Conservation (phyloP, 345 rosid species). For the Ricinus communis region DNA sequence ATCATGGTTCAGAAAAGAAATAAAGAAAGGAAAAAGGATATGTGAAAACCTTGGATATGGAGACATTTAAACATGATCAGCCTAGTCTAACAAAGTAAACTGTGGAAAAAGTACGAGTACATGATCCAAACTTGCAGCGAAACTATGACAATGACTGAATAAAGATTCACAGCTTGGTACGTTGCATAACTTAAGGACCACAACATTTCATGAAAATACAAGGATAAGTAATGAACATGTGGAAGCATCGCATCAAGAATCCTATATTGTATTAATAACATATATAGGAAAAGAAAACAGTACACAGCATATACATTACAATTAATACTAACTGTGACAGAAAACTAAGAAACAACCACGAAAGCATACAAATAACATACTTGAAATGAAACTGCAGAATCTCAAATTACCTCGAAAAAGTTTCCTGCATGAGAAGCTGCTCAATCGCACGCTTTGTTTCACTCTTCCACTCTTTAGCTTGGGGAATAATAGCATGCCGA, state of each 20-base stretch:
- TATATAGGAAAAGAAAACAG: background rate
- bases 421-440: constrained; percentile 71
- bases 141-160: no score
- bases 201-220: no score
- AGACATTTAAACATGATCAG: background rate
- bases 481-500: constrained; percentile 14
- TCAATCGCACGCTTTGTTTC: constrained; percentile 66
- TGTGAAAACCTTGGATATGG: background rate
- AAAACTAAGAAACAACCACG: constrained; percentile 4
- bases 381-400: background rate
- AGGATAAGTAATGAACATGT: no score
- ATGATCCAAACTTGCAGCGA: no score
- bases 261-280: background rate
- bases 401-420: constrained; percentile 78
- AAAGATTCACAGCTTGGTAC: no score
- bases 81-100: no score
- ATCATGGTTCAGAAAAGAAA: constrained; percentile 11
- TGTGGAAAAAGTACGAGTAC: no score
- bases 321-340: constrained; percentile 5
- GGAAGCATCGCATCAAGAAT: background rate
- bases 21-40: constrained; percentile 6
- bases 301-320: background rate
- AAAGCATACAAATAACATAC: background rate
- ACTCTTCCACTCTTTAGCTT: constrained; percentile 30
- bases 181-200: no score